Evolutionary conservation across 2,329 filamentous ascomycete species (phyloP), one percentile per base, ranked within the genome.

Genomic region (Ascochyta clinopodiicola): DNA sequence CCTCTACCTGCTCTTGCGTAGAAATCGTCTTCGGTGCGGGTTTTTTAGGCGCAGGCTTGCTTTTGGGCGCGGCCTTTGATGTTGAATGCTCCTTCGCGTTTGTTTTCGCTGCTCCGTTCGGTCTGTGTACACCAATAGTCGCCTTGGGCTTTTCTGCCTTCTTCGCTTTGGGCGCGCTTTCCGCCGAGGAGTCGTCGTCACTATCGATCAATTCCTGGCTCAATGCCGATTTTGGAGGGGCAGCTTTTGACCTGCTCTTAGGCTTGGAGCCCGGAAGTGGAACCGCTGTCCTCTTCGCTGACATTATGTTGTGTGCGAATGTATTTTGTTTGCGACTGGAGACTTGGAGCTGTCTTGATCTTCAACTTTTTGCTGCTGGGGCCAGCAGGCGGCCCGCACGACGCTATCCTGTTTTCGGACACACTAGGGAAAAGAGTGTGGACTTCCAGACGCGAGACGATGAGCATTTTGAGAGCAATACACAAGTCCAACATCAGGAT

Each of bases 201-300:
- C 67, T 69, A 17, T 59, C 62, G 12, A 77, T 56, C 17, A 71
- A 65, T 64, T 78, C 75, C 49, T 70, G 62, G 61, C 75, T 77
- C 62, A 75, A 60, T 45, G 56, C 52, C 35, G 61, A 34, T 61
- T 69, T 72, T 39, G 66, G 56, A 38, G 62, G 56, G 13, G 56
- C 56, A 9, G 56, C 39, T 31, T 60, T 60, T 3, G 58, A 34
- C 54, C 72, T 70, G 7, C 56, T 53, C 38, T 73, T 73, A 8
- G 64, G 46, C 37, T 64, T 71, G 22, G 65, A 59, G 44, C 64
- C 66, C 17, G 74, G 73, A 12, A 76, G 45, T 15, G 74, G 70
- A 25, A 77, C 68, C 19, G 61, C 63, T 9, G 73, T 74, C 61
- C 64, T 68, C 51, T 72, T 75, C 36, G 66, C 53, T 57, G 73